Evolutionary conservation across 805 yeast genomes (phyloP).

Genomic region (Pichia deserticola): DNA sequence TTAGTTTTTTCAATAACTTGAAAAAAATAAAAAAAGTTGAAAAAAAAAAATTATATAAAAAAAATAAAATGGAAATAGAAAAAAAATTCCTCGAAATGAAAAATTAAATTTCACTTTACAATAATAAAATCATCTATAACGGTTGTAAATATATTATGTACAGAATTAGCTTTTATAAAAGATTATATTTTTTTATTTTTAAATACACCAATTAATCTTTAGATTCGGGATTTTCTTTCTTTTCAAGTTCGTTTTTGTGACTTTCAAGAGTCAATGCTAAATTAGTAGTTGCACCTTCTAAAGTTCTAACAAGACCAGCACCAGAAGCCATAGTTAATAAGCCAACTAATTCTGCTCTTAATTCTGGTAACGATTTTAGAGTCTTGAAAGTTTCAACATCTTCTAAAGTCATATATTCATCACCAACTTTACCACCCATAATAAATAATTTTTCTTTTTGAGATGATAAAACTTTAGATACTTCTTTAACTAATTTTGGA

Average conservation of each 20-base stretch:
- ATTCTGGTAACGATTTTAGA: slow-evolving; percentile 60
- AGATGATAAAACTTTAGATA: slow-evolving; percentile 52
- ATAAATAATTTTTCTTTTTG: slow-evolving; percentile 70
- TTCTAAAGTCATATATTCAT: slow-evolving; percentile 41
- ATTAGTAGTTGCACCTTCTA: slow-evolving; percentile 58
- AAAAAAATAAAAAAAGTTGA: too few relatives aligned
- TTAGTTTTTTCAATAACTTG: too few relatives aligned
- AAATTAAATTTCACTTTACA: too few relatives aligned
- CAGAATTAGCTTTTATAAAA: too few relatives aligned
- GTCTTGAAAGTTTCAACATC: slow-evolving; percentile 59
- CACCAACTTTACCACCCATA: slow-evolving; percentile 80
- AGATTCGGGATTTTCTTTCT: slow-evolving; percentile 1
- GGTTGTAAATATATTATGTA: too few relatives aligned
- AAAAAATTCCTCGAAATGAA: not conserved
- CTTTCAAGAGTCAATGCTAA: slow-evolving; percentile 72
- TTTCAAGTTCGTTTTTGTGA: slow-evolving; percentile 32
- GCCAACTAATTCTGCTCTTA: slow-evolving; percentile 80
- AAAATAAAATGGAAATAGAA: not conserved
- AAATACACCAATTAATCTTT: not conserved
- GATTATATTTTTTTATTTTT: not conserved
- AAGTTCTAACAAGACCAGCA: slow-evolving; percentile 77
- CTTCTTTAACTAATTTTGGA: slow-evolving; percentile 58
- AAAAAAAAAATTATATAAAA: not conserved
- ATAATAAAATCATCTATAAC: too few relatives aligned
- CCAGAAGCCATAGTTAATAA: slow-evolving; percentile 81